Percentiles rank a stretch among this genome's conserved stretches.
These are phyloP conservation scores for Gomphus sp. DNA, from an alignment of 1,284 basidiomycete genomes.

Conservation along the genomic window DNA sequence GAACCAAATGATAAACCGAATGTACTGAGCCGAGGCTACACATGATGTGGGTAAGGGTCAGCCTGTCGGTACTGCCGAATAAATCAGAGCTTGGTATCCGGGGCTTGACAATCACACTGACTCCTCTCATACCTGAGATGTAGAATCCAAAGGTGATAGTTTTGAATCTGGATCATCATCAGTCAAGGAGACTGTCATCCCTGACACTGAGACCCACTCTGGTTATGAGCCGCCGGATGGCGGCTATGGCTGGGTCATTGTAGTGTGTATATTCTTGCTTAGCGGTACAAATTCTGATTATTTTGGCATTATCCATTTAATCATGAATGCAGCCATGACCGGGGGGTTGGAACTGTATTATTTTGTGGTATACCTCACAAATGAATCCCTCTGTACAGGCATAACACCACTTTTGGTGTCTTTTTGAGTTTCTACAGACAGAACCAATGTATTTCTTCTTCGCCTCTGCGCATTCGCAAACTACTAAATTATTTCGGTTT, in stretches of 20 bases:
- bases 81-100: too few species aligned
- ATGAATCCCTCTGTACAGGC: conserved; percentile 11
- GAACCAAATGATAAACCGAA: too few species aligned
- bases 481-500: background rate
- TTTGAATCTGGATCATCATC: background rate
- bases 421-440: conserved; percentile 28
- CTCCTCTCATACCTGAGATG: background rate
- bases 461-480: background rate
- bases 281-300: background rate
- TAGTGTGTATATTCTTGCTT: too few species aligned
- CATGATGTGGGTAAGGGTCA: too few species aligned
- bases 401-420: conserved; percentile 33
- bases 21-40: too few species aligned
- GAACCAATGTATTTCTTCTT: conserved; percentile 21
- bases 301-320: background rate
- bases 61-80: too few species aligned
- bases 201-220: too few species aligned
- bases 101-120: background rate
- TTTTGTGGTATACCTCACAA: background rate
- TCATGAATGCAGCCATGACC: conserved; percentile 8
- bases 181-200: background rate
- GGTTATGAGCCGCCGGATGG: too few species aligned
- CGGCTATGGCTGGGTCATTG: too few species aligned
- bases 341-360: conserved; percentile 14
- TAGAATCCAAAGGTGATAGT: background rate